Conservation (phyloP, 83 land plant genomes). For the Larix sibirica region DNA sequence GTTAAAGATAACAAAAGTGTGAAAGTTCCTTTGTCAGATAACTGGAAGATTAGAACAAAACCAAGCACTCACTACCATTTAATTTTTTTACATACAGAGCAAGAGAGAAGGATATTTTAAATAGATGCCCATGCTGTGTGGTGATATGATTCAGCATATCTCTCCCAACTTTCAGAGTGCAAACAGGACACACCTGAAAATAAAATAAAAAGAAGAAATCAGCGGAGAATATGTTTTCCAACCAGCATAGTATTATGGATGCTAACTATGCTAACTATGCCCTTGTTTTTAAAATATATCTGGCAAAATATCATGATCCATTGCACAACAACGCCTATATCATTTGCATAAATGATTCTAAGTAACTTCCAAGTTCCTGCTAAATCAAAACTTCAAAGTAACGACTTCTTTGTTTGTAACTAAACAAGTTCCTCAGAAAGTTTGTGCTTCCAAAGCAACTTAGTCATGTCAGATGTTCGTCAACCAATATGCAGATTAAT, state of each 20-base stretch:
- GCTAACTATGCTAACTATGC: too few relatives aligned
- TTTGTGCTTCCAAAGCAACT: neutral
- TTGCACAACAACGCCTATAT: too few relatives aligned
- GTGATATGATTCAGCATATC: conserved; percentile 88
- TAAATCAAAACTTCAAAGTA: neutral
- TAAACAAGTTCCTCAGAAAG: neutral
- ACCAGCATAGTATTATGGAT: neutral
- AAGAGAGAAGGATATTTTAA: conserved; percentile 78
- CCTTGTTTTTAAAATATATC: too few relatives aligned
- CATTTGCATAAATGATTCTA: neutral
- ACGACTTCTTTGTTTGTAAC: too few relatives aligned
- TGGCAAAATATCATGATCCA: too few relatives aligned
- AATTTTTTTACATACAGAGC: neutral
- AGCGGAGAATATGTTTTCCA: neutral
- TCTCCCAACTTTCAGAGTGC: conserved; percentile 70
- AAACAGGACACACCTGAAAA: conserved; percentile 82
- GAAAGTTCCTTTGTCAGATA: neutral
- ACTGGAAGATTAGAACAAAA: neutral
- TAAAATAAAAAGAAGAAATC: neutral
- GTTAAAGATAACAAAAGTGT: conserved; percentile 15
- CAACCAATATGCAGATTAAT: neutral
- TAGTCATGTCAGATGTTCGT: neutral
- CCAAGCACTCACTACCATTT: neutral
- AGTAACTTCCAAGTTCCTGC: neutral
- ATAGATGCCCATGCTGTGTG: conserved; percentile 78